Evolutionary conservation across 257 asterid genomes (phyloP).

Genomic region (Verbascum thapsus): DNA sequence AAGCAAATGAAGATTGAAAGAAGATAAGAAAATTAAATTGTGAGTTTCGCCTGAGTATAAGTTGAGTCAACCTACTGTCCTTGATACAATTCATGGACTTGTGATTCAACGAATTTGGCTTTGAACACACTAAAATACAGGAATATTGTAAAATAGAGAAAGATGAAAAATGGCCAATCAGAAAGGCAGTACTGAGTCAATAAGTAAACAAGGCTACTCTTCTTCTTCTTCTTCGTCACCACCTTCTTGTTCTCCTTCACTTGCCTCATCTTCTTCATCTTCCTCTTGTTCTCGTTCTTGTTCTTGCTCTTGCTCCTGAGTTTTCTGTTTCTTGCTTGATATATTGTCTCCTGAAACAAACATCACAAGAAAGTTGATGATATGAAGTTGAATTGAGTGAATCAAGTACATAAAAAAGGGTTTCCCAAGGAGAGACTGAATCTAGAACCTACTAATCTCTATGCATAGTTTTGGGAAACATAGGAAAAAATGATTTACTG

Average conservation of each 20-base stretch:
- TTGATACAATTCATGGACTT: neutral
- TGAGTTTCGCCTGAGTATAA: too few relatives aligned
- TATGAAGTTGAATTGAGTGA: neutral
- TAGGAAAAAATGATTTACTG: neutral
- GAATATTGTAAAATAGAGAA: neutral
- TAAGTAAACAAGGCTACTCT: conserved; percentile 5
- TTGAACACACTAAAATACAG: conserved; percentile 5
- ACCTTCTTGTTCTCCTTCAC: conserved; percentile 27
- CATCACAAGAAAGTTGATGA: conserved; percentile 1
- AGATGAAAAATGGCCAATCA: neutral
- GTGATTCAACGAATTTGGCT: conserved; percentile 16
- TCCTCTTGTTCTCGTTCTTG: conserved; percentile 23
- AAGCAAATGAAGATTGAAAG: too few relatives aligned
- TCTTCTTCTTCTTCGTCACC: conserved; percentile 21
- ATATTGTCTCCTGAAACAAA: conserved; percentile 34
- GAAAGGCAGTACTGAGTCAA: conserved; percentile 4
- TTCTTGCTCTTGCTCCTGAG: conserved; percentile 19
- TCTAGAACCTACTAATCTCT: neutral
- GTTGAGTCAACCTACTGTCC: too few relatives aligned
- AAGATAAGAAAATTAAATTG: too few relatives aligned
- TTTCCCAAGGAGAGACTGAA: neutral
- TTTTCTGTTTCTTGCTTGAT: conserved; percentile 35
- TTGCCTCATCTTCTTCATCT: conserved; percentile 22
- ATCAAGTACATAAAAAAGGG: conserved; percentile 7
- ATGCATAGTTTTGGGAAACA: neutral